A percentile compares a stretch with the other conserved stretches of the same genome.
Conservation (phyloP, 2,329 filamentous ascomycete genomes). For the Coniochaeta sp. region DNA sequence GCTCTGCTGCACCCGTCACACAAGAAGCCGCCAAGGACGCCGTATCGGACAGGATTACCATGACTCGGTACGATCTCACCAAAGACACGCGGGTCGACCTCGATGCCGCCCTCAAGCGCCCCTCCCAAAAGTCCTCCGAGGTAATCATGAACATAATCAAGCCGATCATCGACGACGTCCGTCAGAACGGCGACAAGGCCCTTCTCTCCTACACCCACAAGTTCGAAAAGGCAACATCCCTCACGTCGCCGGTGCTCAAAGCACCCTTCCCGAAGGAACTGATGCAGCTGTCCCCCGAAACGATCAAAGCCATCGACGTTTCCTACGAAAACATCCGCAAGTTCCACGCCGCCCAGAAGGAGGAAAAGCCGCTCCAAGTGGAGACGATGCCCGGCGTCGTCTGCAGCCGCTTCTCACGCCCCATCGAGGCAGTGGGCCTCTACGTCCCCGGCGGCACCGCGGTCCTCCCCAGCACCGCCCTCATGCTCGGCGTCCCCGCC, state of each 20-base stretch:
- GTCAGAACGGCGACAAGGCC: slow-evolving; percentile 75
- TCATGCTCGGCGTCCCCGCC: slow-evolving; percentile 96
- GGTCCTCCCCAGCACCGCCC: slow-evolving; percentile 90
- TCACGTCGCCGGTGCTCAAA: slow-evolving; percentile 81
- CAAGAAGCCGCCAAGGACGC: slow-evolving; percentile 30
- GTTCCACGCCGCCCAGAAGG: slow-evolving; percentile 88
- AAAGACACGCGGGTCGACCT: slow-evolving; percentile 59
- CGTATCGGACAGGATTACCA: slow-evolving; percentile 56
- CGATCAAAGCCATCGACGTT: slow-evolving; percentile 83
- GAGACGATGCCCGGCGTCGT: slow-evolving; percentile 98
- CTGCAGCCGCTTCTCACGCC: slow-evolving; percentile 85
- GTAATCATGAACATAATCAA: slow-evolving; percentile 84
- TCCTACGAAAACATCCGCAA: slow-evolving; percentile 91
- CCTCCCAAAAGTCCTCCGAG: slow-evolving; percentile 92
- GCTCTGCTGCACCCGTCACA: slow-evolving; percentile 24
- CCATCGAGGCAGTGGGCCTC: slow-evolving; percentile 92
- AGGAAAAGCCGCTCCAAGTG: slow-evolving; percentile 72
- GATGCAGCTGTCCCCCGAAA: slow-evolving; percentile 80
- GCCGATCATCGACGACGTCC: slow-evolving; percentile 87
- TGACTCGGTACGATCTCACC: slow-evolving; percentile 70
- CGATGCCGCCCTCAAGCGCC: slow-evolving; percentile 69
- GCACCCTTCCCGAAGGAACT: slow-evolving; percentile 80
- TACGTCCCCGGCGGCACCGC: slow-evolving; percentile 96
- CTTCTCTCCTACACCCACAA: slow-evolving; percentile 93
- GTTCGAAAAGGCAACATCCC: slow-evolving; percentile 90